Evolutionary conservation across 345 rosid species (phyloP).

Genomic region (Gossypium thurberi): DNA sequence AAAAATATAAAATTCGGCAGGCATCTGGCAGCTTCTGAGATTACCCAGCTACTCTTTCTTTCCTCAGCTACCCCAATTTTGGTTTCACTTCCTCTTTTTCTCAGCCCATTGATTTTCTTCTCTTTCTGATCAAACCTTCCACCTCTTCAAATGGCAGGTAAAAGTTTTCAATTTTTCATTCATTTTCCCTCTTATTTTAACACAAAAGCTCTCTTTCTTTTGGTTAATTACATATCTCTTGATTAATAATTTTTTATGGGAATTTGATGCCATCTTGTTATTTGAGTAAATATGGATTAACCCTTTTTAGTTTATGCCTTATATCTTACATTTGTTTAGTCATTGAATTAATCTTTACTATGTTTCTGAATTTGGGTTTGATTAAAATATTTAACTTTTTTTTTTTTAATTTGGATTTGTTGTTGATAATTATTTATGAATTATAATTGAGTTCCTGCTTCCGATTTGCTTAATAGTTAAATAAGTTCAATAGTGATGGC

Average conservation of each 20-base stretch:
- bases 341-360: background rate
- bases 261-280: background rate
- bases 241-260: background rate
- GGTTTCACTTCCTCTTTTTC: background rate
- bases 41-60: background rate
- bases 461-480: background rate
- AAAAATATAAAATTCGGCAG: background rate
- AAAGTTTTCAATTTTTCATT: background rate
- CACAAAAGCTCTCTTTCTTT: background rate
- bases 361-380: constrained; percentile 3
- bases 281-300: background rate
- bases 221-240: background rate
- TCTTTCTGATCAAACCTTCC: background rate
- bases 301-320: background rate
- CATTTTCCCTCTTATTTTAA: background rate
- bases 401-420: background rate
- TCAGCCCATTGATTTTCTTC: background rate
- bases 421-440: background rate
- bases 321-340: background rate
- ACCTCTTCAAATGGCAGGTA: constrained; percentile 9
- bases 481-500: background rate
- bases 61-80: background rate
- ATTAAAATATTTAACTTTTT: background rate
- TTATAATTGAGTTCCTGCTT: background rate
- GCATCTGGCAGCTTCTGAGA: background rate